Conservation (phyloP, 163 green algal genomes). For the Scenedesmus sp. region DNA sequence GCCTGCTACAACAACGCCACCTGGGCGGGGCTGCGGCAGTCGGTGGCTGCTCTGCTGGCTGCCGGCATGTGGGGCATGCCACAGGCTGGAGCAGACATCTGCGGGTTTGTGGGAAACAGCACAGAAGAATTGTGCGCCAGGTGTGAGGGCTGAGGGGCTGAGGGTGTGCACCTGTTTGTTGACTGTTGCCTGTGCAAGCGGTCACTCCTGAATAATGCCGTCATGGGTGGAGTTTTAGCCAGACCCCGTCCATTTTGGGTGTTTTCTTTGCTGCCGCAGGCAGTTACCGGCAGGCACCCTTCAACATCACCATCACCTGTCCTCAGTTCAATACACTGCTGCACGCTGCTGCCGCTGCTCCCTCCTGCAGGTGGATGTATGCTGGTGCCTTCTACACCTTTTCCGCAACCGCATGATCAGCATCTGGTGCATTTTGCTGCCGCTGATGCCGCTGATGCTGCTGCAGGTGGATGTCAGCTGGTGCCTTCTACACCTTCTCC, state of each 20-base stretch:
- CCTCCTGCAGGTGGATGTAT: not conserved
- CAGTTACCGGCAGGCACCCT: too few species aligned
- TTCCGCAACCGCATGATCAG: not conserved
- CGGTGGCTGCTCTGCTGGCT: conserved; percentile 67
- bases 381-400: not conserved
- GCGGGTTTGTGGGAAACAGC: conserved; percentile 80
- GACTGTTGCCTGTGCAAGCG: not conserved
- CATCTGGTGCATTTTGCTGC: not conserved
- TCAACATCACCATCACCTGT: not conserved
- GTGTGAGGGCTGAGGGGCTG: conserved; percentile 5
- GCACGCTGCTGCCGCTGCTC: not conserved
- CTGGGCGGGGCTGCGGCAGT: conserved; percentile 77
- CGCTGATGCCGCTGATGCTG: not conserved
- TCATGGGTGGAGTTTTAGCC: too few species aligned
- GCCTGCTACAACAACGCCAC: conserved; percentile 59
- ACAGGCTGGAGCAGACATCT: conserved; percentile 86
- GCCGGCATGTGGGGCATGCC: conserved; percentile 81
- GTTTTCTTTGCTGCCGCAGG: not conserved
- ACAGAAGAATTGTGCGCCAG: conserved; percentile 64
- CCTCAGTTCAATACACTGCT: not conserved
- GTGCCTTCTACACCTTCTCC: conserved; percentile 30
- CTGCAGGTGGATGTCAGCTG: conserved; percentile 19
- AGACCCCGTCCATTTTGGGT: too few species aligned
- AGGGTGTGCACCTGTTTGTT: not conserved
- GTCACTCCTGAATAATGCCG: too few species aligned